Conservation (phyloP, 805 yeast species). For the Candida oleophila region DNA sequence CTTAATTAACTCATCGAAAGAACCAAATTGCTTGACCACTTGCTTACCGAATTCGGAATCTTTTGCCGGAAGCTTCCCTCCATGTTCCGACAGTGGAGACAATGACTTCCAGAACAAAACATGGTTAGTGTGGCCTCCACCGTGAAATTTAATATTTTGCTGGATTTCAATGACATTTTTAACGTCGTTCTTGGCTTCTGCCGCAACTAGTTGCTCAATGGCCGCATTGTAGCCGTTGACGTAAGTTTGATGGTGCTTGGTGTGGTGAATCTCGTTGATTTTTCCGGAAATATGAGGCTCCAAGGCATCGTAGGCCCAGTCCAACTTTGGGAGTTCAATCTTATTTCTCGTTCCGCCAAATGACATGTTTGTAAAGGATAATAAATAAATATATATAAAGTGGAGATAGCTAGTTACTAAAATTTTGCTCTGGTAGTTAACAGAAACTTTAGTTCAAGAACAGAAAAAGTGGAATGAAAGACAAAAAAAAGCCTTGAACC, state of each 20-base stretch:
- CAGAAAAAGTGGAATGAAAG: not conserved
- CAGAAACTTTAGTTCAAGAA: too few species aligned
- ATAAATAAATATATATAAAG: too few species aligned
- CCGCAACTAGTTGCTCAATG: slow-evolving; percentile 36
- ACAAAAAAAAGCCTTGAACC: too few species aligned
- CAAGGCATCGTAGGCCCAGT: slow-evolving; percentile 46
- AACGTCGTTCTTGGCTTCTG: slow-evolving; percentile 38
- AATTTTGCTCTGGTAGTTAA: too few species aligned
- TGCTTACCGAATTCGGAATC: slow-evolving; percentile 40
- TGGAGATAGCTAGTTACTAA: too few species aligned
- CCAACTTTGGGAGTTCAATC: slow-evolving; percentile 41
- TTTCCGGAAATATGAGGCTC: slow-evolving; percentile 48
- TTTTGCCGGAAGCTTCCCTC: slow-evolving; percentile 58
- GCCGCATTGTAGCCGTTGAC: slow-evolving; percentile 48
- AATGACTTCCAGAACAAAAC: slow-evolving; percentile 50
- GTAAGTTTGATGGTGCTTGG: slow-evolving; percentile 52
- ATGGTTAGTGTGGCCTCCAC: slow-evolving; percentile 53
- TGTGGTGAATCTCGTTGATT: slow-evolving; percentile 48
- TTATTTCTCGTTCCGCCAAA: slow-evolving; percentile 21
- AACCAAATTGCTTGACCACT: slow-evolving; percentile 43
- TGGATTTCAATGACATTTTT: slow-evolving; percentile 42
- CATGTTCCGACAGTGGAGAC: slow-evolving; percentile 44
- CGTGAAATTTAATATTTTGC: slow-evolving; percentile 48
- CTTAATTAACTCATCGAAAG: slow-evolving; percentile 41
- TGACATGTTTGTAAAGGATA: not conserved